Evolutionary conservation across 495 filamentous ascomycete genomes (phyloP), one percentile per base, ranked within the genome.

Genomic region (Astrocystis sublimbata): DNA sequence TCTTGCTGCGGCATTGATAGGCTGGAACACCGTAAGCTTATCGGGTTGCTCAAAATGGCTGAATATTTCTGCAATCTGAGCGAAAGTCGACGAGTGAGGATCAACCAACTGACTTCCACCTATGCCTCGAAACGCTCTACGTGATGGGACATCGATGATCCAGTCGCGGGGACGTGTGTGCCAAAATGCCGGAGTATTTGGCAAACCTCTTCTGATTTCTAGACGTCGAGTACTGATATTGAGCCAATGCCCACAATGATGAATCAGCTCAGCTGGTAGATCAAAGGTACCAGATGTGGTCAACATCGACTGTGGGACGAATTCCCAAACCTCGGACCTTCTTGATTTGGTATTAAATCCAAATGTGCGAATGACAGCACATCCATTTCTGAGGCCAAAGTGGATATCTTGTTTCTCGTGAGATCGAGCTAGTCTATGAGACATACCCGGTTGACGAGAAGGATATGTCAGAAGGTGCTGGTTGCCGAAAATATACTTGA

Each of bases 191-290:
- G 67, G 57, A 6, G 52, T 23, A 24, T 10, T 28, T 0, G 56
- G 56, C 12, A 31, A 36, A 7, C 9, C 17, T 2, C 78, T 80
- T 0, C 86, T 74, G 38, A 87, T 80, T 59, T 89, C 82, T 9
- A 90, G 65, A 3, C 60, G 41, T 0, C 69, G 64, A 0, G 72
- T 78, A 4, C 61, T 51, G 4, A 86, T 7, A 47, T 88, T 71
- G 4, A 88, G 66, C 88, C 88, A 91, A 65, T 91, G 88, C 1
- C 79, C 65, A 41, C 77, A 84, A 17, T 80, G 66, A 1, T 78
- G 47, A 3, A 85, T 45, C 12, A 90, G 70, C 6, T 74, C 59
- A 0, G 36, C 41, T 4, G 88, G 86, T 8, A 89, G 68, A 63
- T 87, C 85, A 15, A 74, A 78, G 1, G 13, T 15, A 0, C 8